These are phyloP conservation scores for Panus rudis DNA, from an alignment of 768 basidiomycete genomes.

Conservation along the genomic window DNA sequence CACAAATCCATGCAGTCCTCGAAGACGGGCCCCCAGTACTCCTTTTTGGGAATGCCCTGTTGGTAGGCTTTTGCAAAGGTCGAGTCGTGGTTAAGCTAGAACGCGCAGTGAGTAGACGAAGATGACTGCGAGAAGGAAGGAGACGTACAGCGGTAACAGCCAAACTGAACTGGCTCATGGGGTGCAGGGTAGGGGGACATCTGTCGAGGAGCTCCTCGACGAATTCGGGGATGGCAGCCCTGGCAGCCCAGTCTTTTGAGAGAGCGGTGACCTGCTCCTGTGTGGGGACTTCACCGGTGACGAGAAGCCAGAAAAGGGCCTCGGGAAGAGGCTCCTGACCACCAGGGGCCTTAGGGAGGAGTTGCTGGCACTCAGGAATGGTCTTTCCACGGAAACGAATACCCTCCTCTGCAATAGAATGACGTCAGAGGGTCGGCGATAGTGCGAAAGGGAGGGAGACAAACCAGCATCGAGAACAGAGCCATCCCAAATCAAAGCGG, in stretches of 20 bases:
- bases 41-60: constrained; percentile 86
- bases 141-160: constrained; percentile 82
- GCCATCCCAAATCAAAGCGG: constrained; percentile 97
- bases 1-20: constrained; percentile 88
- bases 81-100: constrained; percentile 86
- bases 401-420: constrained; percentile 70
- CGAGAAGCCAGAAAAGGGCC: constrained; percentile 89
- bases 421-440: constrained; percentile 8
- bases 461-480: constrained; percentile 91
- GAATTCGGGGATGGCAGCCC: constrained; percentile 84
- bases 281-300: constrained; percentile 93
- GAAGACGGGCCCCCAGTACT: constrained; percentile 94
- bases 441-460: constrained; percentile 16
- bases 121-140: neutral
- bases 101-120: constrained; percentile 9
- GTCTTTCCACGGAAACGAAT: constrained; percentile 98
- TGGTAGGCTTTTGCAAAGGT: constrained; percentile 95
- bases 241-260: constrained; percentile 92
- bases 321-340: constrained; percentile 91
- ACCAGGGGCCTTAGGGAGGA: constrained; percentile 83
- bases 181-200: constrained; percentile 89
- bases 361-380: constrained; percentile 81
- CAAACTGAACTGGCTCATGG: constrained; percentile 97
- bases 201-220: constrained; percentile 96
- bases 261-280: constrained; percentile 81